Evolutionary conservation across 2,329 filamentous ascomycete species (phyloP).

Genomic region (Sordariomycetes sp.): DNA sequence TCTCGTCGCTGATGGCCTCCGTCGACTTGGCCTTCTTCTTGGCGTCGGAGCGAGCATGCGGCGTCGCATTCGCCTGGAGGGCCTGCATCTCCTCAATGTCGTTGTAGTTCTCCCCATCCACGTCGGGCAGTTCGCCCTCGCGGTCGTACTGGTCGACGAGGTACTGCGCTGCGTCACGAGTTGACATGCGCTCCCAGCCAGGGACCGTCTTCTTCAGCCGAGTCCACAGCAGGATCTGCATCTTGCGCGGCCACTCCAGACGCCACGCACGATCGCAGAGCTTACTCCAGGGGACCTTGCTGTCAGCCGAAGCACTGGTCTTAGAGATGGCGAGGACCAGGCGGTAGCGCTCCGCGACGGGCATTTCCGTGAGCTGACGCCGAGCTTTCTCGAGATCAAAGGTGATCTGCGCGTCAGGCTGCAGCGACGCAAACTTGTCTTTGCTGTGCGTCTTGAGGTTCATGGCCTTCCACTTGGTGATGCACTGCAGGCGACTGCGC

Average conservation of each 20-base stretch:
- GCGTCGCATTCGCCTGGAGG: slow-evolving; percentile 12
- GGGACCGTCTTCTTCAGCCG: slow-evolving; percentile 25
- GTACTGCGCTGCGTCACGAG: slow-evolving; percentile 24
- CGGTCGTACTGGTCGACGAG: slow-evolving; percentile 24
- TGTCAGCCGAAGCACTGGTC: slow-evolving; percentile 28
- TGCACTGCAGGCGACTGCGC: slow-evolving; percentile 59
- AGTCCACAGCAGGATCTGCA: slow-evolving; percentile 28
- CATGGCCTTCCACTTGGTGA: slow-evolving; percentile 53
- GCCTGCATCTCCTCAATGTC: slow-evolving; percentile 22
- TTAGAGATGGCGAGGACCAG: slow-evolving; percentile 33
- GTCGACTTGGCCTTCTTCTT: not conserved
- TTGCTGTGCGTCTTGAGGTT: slow-evolving; percentile 22
- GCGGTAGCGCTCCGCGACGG: slow-evolving; percentile 31
- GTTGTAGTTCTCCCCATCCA: slow-evolving; percentile 18
- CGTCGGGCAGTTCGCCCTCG: slow-evolving; percentile 21
- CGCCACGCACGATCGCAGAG: slow-evolving; percentile 31
- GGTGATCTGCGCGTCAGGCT: slow-evolving; percentile 22
- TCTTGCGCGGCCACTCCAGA: slow-evolving; percentile 24
- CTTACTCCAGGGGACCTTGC: slow-evolving; percentile 39
- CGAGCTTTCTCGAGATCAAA: slow-evolving; percentile 34
- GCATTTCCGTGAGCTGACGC: slow-evolving; percentile 30
- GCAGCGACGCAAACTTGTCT: slow-evolving; percentile 20
- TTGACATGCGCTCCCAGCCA: slow-evolving; percentile 16
- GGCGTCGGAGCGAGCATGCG: slow-evolving; percentile 1
- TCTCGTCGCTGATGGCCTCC: slow-evolving; percentile 16